Percentiles rank a stretch among this genome's conserved stretches.
phyloP scores from a whole-genome alignment of 768 basidiomycete genomes.

The Calocera cornea region DNA sequence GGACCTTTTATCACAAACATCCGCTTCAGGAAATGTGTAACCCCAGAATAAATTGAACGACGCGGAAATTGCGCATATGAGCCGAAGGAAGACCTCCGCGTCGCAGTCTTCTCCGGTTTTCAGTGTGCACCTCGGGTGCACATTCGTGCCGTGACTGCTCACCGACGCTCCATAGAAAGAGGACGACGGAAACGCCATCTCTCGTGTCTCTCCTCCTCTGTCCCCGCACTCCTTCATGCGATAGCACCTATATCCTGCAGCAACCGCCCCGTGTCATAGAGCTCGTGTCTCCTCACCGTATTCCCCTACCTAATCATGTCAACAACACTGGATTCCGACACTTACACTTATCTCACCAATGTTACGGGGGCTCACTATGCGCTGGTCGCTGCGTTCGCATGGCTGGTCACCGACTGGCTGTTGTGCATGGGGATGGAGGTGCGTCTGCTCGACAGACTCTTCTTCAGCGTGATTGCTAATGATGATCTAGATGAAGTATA shows the following conservation, averaged over 20 bases:
- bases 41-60: neutral
- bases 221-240: slow-evolving; percentile 2
- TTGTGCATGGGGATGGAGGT: slow-evolving; percentile 2
- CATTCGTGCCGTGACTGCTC: neutral
- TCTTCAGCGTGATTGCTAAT: no score
- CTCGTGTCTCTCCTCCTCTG: neutral
- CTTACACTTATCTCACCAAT: neutral
- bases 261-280: neutral
- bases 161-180: neutral
- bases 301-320: neutral
- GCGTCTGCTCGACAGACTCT: neutral
- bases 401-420: neutral
- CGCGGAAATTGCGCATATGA: neutral
- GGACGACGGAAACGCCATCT: neutral
- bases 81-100: neutral
- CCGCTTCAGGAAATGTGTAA: neutral
- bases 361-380: neutral
- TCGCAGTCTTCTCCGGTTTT: neutral
- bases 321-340: neutral
- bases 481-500: neutral
- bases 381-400: neutral
- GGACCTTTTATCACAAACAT: neutral
- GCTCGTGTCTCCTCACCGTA: neutral
- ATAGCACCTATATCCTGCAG: neutral
- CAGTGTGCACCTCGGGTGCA: neutral